These are phyloP conservation scores for Elaphomyces granulatus DNA, from an alignment of 495 filamentous ascomycete genomes.

Conservation along the genomic window DNA sequence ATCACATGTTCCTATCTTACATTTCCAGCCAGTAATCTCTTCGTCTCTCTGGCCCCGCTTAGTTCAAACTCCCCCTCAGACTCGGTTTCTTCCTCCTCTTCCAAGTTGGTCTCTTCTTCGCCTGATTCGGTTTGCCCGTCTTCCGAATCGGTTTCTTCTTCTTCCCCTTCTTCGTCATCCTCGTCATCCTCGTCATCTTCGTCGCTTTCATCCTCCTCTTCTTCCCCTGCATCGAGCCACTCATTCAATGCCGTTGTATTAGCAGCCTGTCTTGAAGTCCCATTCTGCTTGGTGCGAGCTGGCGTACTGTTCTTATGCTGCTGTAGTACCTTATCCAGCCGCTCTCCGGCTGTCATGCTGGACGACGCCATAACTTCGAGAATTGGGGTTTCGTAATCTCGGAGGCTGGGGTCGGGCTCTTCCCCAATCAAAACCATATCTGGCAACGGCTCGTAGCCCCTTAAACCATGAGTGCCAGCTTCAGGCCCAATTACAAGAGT, in stretches of 20 bases:
- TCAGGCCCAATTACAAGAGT: constrained; percentile 71
- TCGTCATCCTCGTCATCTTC: constrained; percentile 27
- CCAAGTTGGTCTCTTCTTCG: constrained; percentile 27
- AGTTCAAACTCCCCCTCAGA: constrained; percentile 27
- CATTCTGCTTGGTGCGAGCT: constrained; percentile 7
- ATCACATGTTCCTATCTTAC: not conserved
- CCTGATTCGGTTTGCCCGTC: constrained; percentile 33
- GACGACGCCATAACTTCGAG: constrained; percentile 10
- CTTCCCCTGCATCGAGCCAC: constrained; percentile 49
- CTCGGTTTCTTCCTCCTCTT: constrained; percentile 40
- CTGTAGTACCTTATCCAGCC: constrained; percentile 42
- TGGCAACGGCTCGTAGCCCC: constrained; percentile 64
- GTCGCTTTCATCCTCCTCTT: constrained; percentile 40
- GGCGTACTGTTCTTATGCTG: constrained; percentile 21
- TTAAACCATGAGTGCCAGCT: constrained; percentile 50
- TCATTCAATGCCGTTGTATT: constrained; percentile 63
- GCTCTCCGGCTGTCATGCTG: constrained; percentile 45
- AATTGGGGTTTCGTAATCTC: constrained; percentile 37
- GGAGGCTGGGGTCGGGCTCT: constrained; percentile 63
- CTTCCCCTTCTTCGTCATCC: constrained; percentile 36
- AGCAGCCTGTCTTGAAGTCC: constrained; percentile 5
- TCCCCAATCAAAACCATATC: constrained; percentile 70
- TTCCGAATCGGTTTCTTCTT: constrained; percentile 28
- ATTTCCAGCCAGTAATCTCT: not conserved
- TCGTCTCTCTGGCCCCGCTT: constrained; percentile 8